Percentiles rank a stretch among this genome's conserved stretches.
Conservation (phyloP, 495 filamentous ascomycete genomes). For the Penicillium soppii region DNA sequence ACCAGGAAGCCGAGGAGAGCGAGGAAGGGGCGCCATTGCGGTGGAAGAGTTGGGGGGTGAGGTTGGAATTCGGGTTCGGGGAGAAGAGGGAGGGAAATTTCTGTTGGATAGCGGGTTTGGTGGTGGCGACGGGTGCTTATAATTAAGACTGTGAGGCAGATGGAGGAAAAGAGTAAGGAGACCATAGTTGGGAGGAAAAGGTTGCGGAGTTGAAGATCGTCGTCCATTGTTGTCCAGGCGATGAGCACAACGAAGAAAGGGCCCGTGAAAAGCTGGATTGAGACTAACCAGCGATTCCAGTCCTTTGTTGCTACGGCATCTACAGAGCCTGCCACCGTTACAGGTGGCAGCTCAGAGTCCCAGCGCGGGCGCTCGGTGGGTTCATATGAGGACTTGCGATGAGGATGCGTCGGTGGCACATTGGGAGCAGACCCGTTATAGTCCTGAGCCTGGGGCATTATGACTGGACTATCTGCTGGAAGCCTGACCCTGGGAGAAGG, state of each 20-base stretch:
- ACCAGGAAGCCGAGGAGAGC: constrained; percentile 92
- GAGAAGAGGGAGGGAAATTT: background rate
- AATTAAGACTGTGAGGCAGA: constrained; percentile 61
- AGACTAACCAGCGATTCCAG: constrained; percentile 91
- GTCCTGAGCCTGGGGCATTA: constrained; percentile 19
- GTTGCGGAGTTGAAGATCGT: constrained; percentile 45
- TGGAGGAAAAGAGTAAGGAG: constrained; percentile 67
- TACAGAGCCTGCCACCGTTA: constrained; percentile 20
- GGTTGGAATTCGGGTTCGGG: background rate
- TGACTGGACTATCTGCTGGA: constrained; percentile 45
- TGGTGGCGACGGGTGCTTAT: constrained; percentile 51
- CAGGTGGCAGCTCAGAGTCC: constrained; percentile 43
- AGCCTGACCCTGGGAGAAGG: constrained; percentile 34
- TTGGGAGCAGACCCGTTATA: constrained; percentile 9
- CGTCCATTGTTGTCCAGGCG: constrained; percentile 67
- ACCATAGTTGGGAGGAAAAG: constrained; percentile 66
- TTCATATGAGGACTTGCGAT: constrained; percentile 15
- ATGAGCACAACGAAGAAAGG: constrained; percentile 80
- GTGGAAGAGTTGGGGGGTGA: constrained; percentile 48
- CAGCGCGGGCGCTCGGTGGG: constrained; percentile 26
- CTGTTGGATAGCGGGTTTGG: constrained; percentile 7
- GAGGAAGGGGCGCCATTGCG: constrained; percentile 66
- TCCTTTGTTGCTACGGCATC: constrained; percentile 40
- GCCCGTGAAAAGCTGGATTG: constrained; percentile 80
- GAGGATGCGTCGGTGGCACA: constrained; percentile 9